These are phyloP conservation scores for Ceratonia siliqua DNA, from an alignment of 306 rosid genomes.

Conservation along the genomic window DNA sequence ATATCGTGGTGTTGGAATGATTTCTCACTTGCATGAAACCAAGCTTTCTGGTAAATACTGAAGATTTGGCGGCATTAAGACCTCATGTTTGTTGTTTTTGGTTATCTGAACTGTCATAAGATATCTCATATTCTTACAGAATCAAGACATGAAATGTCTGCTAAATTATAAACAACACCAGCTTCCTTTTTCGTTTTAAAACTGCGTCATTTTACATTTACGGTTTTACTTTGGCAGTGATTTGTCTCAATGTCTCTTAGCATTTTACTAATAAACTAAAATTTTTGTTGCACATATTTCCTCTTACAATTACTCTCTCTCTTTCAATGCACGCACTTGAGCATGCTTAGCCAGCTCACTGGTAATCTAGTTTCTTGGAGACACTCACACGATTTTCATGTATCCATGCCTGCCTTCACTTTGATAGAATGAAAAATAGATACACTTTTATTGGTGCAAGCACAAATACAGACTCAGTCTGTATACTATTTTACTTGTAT, in stretches of 20 bases:
- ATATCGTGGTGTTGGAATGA: not conserved
- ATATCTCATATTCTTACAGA: not conserved
- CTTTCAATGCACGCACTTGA: not conserved
- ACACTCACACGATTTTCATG: slow-evolving; percentile 12
- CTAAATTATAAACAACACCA: not conserved
- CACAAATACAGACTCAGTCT: not conserved
- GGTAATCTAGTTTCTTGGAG: not conserved
- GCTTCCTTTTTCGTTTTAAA: not conserved
- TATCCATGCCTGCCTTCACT: slow-evolving; percentile 12
- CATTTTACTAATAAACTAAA: slow-evolving; percentile 8
- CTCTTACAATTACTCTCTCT: not conserved
- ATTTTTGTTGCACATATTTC: not conserved
- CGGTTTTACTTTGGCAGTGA: slow-evolving; percentile 13
- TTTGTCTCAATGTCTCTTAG: slow-evolving; percentile 2
- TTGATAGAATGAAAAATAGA: slow-evolving; percentile 19
- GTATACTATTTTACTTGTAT: slow-evolving; percentile 10
- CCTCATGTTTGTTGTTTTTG: not conserved
- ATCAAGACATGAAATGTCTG: slow-evolving; percentile 1
- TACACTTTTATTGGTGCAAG: slow-evolving; percentile 15
- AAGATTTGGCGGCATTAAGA: not conserved
- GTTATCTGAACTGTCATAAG: not conserved
- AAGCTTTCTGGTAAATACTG: not conserved
- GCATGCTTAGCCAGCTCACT: not conserved
- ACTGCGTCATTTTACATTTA: not conserved
- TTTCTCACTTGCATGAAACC: not conserved